These are phyloP conservation scores for Podospora anserina DNA, from an alignment of 495 filamentous ascomycete genomes.

Conservation along the genomic window DNA sequence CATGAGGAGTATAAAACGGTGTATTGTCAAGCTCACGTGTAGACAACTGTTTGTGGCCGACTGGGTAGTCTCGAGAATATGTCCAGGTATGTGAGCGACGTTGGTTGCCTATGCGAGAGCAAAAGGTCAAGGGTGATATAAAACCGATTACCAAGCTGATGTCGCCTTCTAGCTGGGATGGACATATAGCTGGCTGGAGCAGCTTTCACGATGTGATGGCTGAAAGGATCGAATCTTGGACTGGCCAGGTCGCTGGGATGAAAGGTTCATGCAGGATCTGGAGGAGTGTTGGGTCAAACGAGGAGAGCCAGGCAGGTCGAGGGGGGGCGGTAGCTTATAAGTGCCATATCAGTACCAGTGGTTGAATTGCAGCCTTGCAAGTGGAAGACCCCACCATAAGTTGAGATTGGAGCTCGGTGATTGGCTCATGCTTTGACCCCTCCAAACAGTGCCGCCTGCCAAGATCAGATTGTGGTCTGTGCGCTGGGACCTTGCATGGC, in stretches of 20 bases:
- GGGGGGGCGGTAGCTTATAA: not conserved
- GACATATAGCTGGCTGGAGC: not conserved
- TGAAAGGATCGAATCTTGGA: not conserved
- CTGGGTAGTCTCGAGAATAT: not conserved
- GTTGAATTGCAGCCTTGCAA: not conserved
- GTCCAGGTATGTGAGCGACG: not conserved
- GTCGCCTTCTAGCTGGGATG: not conserved
- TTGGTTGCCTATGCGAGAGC: not conserved
- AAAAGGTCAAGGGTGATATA: not conserved
- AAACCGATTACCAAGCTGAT: not conserved
- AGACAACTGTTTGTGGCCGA: not conserved
- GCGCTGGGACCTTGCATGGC: constrained; percentile 13
- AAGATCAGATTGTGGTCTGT: constrained; percentile 13
- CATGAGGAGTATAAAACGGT: not conserved
- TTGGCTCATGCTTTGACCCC: constrained; percentile 3
- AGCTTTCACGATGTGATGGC: not conserved
- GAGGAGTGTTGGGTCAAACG: not conserved
- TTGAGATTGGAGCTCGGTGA: not conserved
- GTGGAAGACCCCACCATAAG: not conserved
- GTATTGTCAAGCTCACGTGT: not conserved
- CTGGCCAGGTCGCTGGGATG: not conserved
- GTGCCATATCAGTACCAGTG: not conserved
- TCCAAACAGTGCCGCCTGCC: constrained; percentile 19
- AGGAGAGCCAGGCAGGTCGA: not conserved
- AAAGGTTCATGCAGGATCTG: not conserved